phyloP scores from a whole-genome alignment of 2,329 filamentous ascomycete genomes.

The Colletotrichum sp. region DNA sequence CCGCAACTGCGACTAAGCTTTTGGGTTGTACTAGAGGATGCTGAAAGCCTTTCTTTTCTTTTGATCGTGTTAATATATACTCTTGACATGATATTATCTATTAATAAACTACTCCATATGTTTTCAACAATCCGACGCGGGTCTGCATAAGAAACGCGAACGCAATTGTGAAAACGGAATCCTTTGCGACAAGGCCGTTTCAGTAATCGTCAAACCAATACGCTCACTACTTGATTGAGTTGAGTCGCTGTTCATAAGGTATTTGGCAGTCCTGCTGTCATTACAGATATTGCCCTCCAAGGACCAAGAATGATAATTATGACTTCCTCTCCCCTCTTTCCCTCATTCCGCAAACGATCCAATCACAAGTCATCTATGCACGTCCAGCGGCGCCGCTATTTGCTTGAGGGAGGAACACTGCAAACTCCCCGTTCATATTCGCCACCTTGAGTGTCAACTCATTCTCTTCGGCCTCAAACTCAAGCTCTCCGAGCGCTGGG shows the following conservation, averaged over 20 bases:
- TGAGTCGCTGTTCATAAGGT: accelerated
- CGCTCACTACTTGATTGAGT: neutral
- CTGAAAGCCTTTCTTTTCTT: neutral
- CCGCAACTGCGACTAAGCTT: slow-evolving; percentile 4
- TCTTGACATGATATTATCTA: neutral
- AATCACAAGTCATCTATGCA: neutral
- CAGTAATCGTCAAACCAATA: too few species aligned
- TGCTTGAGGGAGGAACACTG: slow-evolving; percentile 32
- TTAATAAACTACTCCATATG: neutral
- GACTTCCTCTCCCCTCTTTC: accelerated
- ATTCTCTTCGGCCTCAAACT: slow-evolving; percentile 46
- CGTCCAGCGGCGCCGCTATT: neutral
- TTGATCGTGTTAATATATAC: neutral
- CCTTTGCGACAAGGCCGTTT: too few species aligned
- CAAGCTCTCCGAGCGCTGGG: slow-evolving; percentile 38
- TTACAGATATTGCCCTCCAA: neutral
- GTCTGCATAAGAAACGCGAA: too few species aligned
- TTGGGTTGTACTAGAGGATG: neutral
- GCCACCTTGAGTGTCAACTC: slow-evolving; percentile 35
- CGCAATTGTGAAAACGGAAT: too few species aligned
- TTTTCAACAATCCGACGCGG: neutral
- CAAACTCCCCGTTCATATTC: slow-evolving; percentile 37
- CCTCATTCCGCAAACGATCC: neutral
- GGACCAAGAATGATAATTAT: accelerated
- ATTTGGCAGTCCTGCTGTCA: neutral